phyloP scores from a whole-genome alignment of 768 basidiomycete genomes.

The Mrakia frigida region DNA sequence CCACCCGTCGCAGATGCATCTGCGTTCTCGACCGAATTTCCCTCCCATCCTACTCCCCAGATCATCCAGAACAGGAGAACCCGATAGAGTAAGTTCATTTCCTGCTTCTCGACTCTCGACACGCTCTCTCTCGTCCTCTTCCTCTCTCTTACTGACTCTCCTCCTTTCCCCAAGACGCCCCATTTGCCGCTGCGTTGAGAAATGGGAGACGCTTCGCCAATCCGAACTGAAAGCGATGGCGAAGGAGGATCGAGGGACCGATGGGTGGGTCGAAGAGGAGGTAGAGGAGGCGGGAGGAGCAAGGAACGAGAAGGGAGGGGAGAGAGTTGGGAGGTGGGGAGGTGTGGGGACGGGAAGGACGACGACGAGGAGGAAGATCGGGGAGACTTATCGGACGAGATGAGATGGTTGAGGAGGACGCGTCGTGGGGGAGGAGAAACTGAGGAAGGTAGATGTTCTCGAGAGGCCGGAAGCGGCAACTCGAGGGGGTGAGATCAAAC shows the following conservation, averaged over 20 bases:
- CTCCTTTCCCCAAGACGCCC: neutral
- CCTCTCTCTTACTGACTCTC: neutral
- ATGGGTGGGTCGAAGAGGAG: neutral
- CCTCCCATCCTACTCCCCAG: neutral
- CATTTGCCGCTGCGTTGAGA: neutral
- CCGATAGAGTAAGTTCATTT: constrained; percentile 39
- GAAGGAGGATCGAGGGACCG: neutral
- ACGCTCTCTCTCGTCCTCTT: neutral
- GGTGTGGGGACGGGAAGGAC: too few species aligned
- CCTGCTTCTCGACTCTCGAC: neutral
- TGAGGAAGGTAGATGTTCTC: too few species aligned
- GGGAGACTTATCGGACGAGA: neutral
- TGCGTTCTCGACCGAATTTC: constrained; percentile 40
- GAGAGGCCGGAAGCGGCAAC: too few species aligned
- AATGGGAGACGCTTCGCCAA: neutral
- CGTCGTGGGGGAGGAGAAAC: too few species aligned
- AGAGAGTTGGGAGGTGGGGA: neutral
- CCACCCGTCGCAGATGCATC: constrained; percentile 25
- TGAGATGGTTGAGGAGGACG: neutral
- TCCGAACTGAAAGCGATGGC: neutral
- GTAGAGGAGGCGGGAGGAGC: too few species aligned
- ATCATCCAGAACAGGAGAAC: constrained; percentile 1
- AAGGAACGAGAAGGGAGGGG: neutral
- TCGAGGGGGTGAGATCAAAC: too few species aligned
- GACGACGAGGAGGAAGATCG: neutral